phyloP scores from a whole-genome alignment of 345 rosid species.

The Melastoma malabathricum region DNA sequence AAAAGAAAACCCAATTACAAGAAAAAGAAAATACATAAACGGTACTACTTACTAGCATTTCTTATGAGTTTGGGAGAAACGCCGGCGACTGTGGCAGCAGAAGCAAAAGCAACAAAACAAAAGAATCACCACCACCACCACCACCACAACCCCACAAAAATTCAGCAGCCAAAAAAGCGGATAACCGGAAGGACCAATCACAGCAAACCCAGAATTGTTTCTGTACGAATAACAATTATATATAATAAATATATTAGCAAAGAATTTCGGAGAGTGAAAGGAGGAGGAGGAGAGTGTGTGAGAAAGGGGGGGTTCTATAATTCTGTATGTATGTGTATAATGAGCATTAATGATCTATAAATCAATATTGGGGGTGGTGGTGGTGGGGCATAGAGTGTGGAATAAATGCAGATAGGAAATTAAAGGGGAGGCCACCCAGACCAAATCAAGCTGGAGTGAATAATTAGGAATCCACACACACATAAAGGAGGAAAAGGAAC shows the following conservation, averaged over 20 bases:
- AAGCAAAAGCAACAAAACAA: constrained; percentile 4
- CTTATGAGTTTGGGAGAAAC: constrained; percentile 34
- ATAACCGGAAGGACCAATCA: neutral
- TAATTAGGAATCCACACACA: too few species aligned
- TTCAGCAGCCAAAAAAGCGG: constrained; percentile 11
- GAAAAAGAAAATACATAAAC: constrained; percentile 29
- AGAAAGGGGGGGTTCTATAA: neutral
- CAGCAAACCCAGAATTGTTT: neutral
- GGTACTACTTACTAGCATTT: constrained; percentile 99
- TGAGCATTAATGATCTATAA: constrained; percentile 49
- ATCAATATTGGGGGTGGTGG: constrained; percentile 2
- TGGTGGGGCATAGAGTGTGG: constrained; percentile 17
- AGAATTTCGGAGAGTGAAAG: constrained; percentile 1
- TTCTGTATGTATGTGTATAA: constrained; percentile 30
- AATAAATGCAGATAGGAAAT: constrained; percentile 2
- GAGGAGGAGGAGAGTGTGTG: constrained; percentile 14
- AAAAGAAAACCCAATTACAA: neutral
- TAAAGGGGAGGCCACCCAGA: neutral
- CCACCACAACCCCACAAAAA: constrained; percentile 9
- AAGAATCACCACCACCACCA: constrained; percentile 10
- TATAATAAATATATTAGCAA: neutral
- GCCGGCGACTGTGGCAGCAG: constrained; percentile 3
- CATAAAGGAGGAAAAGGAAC: too few species aligned
- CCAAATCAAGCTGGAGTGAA: constrained; percentile 4
- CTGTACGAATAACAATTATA: neutral